Percentiles rank a stretch among this genome's conserved stretches.
Evolutionary conservation across 768 basidiomycete genomes (phyloP).

Genomic region (Podaxis carcinomalis): DNA sequence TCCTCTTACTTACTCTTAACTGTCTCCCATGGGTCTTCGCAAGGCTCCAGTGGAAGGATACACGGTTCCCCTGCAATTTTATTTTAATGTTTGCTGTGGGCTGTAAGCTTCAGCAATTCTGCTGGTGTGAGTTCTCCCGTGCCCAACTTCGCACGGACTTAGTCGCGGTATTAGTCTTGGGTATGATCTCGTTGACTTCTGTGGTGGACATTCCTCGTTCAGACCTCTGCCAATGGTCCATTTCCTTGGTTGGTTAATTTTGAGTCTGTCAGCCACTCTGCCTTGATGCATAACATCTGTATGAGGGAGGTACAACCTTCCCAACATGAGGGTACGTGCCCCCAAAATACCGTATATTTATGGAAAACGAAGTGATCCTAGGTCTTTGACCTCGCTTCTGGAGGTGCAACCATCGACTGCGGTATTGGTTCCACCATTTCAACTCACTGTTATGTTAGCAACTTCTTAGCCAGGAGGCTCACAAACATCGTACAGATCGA

Average conservation of each 20-base stretch:
- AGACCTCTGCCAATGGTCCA: slow-evolving; percentile 58
- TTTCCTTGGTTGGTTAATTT: slow-evolving; percentile 36
- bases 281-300: neutral
- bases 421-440: slow-evolving; percentile 45
- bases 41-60: slow-evolving; percentile 46
- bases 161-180: neutral
- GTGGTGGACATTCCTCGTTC: neutral
- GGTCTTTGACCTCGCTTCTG: slow-evolving; percentile 50
- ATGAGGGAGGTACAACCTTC: slow-evolving; percentile 55
- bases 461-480: neutral
- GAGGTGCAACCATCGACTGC: slow-evolving; percentile 57
- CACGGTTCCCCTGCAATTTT: too few relatives aligned
- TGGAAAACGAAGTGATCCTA: slow-evolving; percentile 6
- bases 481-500: slow-evolving; percentile 25
- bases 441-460: slow-evolving; percentile 38
- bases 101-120: slow-evolving; percentile 52
- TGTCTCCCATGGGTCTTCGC: slow-evolving; percentile 14
- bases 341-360: neutral
- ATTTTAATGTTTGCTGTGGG: neutral
- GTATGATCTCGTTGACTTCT: neutral
- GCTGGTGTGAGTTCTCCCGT: slow-evolving; percentile 47
- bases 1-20: neutral
- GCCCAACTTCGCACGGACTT: slow-evolving; percentile 44
- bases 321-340: slow-evolving; percentile 39
- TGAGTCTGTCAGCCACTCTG: neutral